Evolutionary conservation across 345 rosid species (phyloP).

Genomic region (Ceriops decandra): DNA sequence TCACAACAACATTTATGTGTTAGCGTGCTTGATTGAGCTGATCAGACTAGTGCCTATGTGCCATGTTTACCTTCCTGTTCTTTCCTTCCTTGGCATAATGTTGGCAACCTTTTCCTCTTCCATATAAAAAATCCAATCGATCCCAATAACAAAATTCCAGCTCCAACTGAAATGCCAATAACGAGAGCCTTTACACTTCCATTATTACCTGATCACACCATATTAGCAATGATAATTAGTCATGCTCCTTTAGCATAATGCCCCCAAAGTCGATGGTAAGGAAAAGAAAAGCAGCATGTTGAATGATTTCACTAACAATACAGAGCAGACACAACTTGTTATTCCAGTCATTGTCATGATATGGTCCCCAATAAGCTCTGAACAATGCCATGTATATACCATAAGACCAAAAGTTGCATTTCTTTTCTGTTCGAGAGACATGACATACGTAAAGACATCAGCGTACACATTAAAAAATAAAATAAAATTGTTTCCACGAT

Average conservation of each 20-base stretch:
- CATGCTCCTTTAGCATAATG: not conserved
- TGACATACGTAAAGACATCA: no score
- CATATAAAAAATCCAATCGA: conserved; percentile 35
- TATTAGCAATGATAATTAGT: not conserved
- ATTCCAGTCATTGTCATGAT: no score
- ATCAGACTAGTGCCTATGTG: not conserved
- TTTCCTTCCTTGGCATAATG: conserved; percentile 10
- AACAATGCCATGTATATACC: no score
- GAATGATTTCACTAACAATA: not conserved
- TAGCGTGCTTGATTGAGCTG: not conserved
- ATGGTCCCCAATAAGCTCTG: no score
- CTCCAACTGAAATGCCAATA: conserved; percentile 46
- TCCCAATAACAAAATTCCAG: conserved; percentile 39
- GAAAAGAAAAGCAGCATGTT: not conserved
- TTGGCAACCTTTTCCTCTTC: conserved; percentile 42
- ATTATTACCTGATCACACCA: conserved; percentile 38
- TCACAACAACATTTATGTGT: no score
- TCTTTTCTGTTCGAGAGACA: no score
- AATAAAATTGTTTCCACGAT: no score
- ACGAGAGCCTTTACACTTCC: conserved; percentile 22
- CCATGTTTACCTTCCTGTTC: conserved; percentile 34
- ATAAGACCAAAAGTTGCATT: no score
- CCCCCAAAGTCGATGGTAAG: not conserved
- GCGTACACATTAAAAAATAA: no score
- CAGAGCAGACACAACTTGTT: no score